These are phyloP conservation scores for Saturnispora sekii DNA, from an alignment of 805 yeast species.

Conservation along the genomic window DNA sequence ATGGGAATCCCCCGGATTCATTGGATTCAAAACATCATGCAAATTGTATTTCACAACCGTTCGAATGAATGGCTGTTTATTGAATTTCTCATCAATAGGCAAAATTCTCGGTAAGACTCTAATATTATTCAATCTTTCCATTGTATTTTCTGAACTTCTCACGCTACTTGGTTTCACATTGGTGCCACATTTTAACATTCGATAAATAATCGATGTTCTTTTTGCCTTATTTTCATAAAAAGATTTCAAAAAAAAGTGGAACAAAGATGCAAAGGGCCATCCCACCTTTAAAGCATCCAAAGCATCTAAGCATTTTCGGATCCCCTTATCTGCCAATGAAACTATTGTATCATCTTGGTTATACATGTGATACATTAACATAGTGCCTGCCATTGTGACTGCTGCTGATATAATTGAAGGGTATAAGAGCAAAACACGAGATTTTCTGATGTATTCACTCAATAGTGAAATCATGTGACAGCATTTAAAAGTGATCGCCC, in stretches of 20 bases:
- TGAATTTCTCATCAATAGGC: conserved; percentile 1
- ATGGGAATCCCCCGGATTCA: no score
- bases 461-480: conserved; percentile 66
- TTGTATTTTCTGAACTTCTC: conserved; percentile 1
- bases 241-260: conserved; percentile 40
- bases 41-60: neutral
- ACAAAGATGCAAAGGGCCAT: conserved; percentile 43
- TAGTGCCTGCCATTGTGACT: conserved; percentile 53
- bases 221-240: conserved; percentile 28
- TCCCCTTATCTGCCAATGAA: conserved; percentile 18
- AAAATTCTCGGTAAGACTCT: conserved; percentile 1
- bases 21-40: neutral
- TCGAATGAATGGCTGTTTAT: neutral
- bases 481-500: conserved; percentile 77
- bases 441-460: conserved; percentile 45
- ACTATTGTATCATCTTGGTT: conserved; percentile 21
- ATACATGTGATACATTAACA: conserved; percentile 59
- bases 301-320: conserved; percentile 22
- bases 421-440: conserved; percentile 39
- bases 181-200: neutral
- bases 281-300: conserved; percentile 36
- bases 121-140: conserved; percentile 3
- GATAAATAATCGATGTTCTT: conserved; percentile 17
- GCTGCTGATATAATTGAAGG: conserved; percentile 31
- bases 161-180: neutral